Evolutionary conservation across 2,329 filamentous ascomycete species (phyloP), one percentile per base, ranked within the genome.

Genomic region (Pseudogymnoascus sp.): DNA sequence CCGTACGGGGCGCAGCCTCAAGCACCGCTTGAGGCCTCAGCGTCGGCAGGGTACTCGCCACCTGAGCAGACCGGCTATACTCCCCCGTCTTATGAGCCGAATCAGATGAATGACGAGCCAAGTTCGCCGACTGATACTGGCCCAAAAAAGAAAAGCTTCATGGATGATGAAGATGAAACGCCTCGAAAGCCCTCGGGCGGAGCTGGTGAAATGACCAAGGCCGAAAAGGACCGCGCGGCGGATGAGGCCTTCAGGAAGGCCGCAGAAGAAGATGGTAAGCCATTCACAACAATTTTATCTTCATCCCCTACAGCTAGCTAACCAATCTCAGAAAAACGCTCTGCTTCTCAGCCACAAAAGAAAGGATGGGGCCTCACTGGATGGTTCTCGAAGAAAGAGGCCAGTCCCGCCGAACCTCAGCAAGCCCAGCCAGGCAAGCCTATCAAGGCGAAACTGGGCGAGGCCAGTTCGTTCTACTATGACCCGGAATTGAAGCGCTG

Each of bases 401-500:
- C 80, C 75, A 3, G 77, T 75, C n/a, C 62, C 65, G 35, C 64
- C 65, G 31, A 69, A 69, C 58, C 68, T 70, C 64, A 13, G 68
- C 69, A 27, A 63, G 68, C 76, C 6, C 73, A 75, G n/a, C 73
- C 79, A 4, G 81, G 80, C 71, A 87, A 87, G 29, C 85, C 92
- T n/a, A 90, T 97, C 73, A 86, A 85, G 68, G 94, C 95, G 65
- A 99, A 99, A 71, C 83, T 99, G 7, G 95, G 93, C 64, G 95
- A 99, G 74, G 86, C 94, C 71, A 96, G 86, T 74, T 91, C 87
- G 52, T 97, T 99, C 74, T 88, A 93, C 67, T 99, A 94, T 70
- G 94, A 99, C 71, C 89, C 92, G 2, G 90, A 97, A n/a, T 82
- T 96, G 60, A 95, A 96, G 79, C 92, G 94, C 73, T 99, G 95